phyloP scores from a whole-genome alignment of 78 protist species.

The Dictyostelium brefeldianum region DNA sequence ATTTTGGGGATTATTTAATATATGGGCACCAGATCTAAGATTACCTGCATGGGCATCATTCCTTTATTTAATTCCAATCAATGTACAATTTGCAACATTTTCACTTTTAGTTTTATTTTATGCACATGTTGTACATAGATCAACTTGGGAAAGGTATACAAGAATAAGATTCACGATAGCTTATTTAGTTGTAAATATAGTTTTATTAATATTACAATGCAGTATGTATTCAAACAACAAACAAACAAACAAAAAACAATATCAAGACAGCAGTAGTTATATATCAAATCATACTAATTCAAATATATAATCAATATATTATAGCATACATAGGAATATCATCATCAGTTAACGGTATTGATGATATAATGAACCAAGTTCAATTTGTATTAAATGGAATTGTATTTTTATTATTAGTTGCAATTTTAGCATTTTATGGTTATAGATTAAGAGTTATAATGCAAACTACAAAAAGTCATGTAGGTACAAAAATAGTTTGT shows the following conservation, averaged over 20 bases:
- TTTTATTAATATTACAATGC: conserved; percentile 46
- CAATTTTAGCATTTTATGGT: conserved; percentile 71
- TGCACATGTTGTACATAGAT: conserved; percentile 77
- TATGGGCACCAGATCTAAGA: not conserved
- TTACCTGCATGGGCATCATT: not conserved
- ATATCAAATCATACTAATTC: no score
- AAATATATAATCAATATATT: not conserved
- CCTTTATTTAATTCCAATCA: conserved; percentile 44
- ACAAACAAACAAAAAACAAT: not conserved
- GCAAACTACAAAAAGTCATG: conserved; percentile 49
- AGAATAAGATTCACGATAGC: conserved; percentile 53
- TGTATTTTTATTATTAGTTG: conserved; percentile 63
- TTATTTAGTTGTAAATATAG: conserved; percentile 40
- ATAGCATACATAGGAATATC: conserved; percentile 25
- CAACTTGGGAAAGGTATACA: conserved; percentile 60
- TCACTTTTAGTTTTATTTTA: conserved; percentile 62
- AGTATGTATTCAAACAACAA: conserved; percentile 46
- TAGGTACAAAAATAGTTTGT: not conserved
- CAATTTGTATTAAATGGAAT: conserved; percentile 46
- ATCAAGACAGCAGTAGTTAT: no score
- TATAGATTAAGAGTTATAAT: conserved; percentile 37
- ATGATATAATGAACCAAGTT: not conserved
- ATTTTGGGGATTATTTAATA: conserved; percentile 19
- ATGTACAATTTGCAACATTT: conserved; percentile 72
- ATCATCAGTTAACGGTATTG: conserved; percentile 5